Evolutionary conservation across 352 stramenopile species (phyloP).

Genomic region (Phytophthora tubulina): DNA sequence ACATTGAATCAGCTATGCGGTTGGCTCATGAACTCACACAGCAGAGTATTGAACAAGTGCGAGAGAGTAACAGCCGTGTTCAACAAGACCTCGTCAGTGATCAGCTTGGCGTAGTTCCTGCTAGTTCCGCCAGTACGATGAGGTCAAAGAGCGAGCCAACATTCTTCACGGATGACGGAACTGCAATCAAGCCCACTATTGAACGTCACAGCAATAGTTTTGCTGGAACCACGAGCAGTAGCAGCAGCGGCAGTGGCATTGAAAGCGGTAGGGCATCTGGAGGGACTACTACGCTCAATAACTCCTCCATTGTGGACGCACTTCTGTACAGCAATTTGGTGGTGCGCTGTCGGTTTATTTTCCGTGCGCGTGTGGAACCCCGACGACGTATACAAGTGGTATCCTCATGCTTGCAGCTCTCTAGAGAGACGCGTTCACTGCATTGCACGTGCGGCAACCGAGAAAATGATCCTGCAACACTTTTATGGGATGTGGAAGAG

Average conservation of each 20-base stretch:
- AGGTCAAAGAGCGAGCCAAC: conserved; percentile 38
- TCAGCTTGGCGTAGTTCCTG: conserved; percentile 26
- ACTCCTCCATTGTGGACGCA: conserved; percentile 80
- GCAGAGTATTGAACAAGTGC: conserved; percentile 78
- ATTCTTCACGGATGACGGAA: conserved; percentile 24
- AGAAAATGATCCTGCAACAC: conserved; percentile 73
- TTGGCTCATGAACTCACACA: conserved; percentile 76
- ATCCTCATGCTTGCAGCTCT: conserved; percentile 78
- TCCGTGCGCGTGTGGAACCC: conserved; percentile 78
- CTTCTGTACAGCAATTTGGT: conserved; percentile 86
- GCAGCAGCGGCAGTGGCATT: conserved; percentile 13
- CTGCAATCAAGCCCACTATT: conserved; percentile 22
- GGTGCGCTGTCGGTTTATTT: conserved; percentile 83
- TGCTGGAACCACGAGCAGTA: conserved; percentile 21
- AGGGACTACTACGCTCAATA: conserved; percentile 38
- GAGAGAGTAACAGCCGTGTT: conserved; percentile 55
- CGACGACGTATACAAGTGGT: conserved; percentile 74
- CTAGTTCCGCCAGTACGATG: conserved; percentile 25
- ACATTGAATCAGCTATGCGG: conserved; percentile 86
- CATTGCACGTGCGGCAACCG: conserved; percentile 75
- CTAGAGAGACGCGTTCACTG: conserved; percentile 69
- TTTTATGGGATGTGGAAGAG: conserved; percentile 82
- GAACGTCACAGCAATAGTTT: conserved; percentile 40
- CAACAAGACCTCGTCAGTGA: conserved; percentile 52
- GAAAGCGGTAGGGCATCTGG: conserved; percentile 18